Evolutionary conservation across 2,329 filamentous ascomycete species (phyloP), one percentile per base, ranked within the genome.

Genomic region (Dothidotthia symphoricarpi): DNA sequence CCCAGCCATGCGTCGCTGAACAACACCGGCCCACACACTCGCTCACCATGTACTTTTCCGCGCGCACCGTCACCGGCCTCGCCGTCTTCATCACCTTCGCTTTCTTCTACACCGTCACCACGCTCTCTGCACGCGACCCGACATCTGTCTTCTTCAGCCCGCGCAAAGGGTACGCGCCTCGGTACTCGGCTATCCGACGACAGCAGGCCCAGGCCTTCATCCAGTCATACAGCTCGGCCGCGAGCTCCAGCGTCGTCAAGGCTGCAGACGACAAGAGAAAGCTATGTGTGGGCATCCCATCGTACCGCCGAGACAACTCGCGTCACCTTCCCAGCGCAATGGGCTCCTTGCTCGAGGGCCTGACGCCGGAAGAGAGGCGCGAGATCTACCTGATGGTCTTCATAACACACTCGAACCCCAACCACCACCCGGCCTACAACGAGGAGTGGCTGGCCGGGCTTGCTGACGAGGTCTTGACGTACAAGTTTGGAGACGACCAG

Each of bases 271-370:
- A 36, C 33, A 49, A 54, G 30, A 38, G 53, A 33, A 57, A 58
- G 30, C 41, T 74, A 9, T 75, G 73, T 36, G 52, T 75, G 2
- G 72, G 71, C 2, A 64, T 75, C 34, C 63, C 70, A 9, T 67
- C 69, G 1, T 61, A 72, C 22, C 67, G 64, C 12, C 61, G 72
- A 11, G 48, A 68, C 10, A 63, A 62, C 11, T 59, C 59, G 1
- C 56, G 64, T 14, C 74, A 75, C 41, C 56, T 75, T 15, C 53
- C 58, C 16, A 59, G 59, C n/a, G 57, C 70, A 0, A 59, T 75
- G 3, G 73, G 70, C 6, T 71, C 69, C 1, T 43, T 75, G 2
- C 54, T 75, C 1, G 65, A 68, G 6, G 71, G 69, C 6, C 48
- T 75, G 11, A 64, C 59, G n/a, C 50, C 55, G 9, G 46, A 59